Evolutionary conservation across 2,329 filamentous ascomycete species (phyloP).

Genomic region (Neoarthrinium moseri): DNA sequence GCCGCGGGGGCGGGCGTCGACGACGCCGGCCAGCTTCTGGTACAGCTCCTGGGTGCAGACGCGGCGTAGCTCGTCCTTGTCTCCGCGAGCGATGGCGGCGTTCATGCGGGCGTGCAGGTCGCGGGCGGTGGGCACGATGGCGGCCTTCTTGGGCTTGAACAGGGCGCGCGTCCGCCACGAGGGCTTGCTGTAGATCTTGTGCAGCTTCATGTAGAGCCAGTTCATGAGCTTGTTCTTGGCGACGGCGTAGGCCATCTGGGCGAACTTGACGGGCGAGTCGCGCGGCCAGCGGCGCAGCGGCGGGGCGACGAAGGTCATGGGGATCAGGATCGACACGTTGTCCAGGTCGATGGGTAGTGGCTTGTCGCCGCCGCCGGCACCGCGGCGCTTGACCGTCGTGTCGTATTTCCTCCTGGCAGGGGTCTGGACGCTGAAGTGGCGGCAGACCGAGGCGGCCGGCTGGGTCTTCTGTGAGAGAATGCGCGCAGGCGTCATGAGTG

Average conservation of each 20-base stretch:
- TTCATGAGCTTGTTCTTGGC: conserved; percentile 34
- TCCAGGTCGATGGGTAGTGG: conserved; percentile 1
- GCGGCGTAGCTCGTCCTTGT: conserved; percentile 46
- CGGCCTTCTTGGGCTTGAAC: conserved; percentile 41
- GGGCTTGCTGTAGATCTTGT: conserved; percentile 46
- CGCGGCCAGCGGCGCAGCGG: conserved; percentile 26
- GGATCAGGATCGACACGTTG: conserved; percentile 8
- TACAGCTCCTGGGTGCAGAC: conserved; percentile 55
- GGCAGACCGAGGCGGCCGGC: not conserved
- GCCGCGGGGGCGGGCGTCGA: conserved; percentile 48
- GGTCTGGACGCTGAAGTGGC: conserved; percentile 1
- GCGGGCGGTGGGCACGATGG: conserved; percentile 52
- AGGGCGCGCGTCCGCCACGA: conserved; percentile 36
- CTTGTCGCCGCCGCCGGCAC: not conserved
- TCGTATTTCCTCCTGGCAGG: conserved; percentile 4
- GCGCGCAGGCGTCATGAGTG: not conserved
- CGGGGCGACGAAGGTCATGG: conserved; percentile 24
- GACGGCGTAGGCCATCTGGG: conserved; percentile 20
- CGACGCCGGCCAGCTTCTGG: conserved; percentile 48
- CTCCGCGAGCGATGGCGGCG: conserved; percentile 58
- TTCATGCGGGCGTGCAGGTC: conserved; percentile 62
- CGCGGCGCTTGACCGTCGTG: not conserved
- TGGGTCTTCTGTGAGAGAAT: not conserved
- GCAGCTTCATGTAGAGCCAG: conserved; percentile 30
- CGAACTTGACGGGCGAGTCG: conserved; percentile 18